A percentile compares a stretch with the other conserved stretches of the same genome.
These are phyloP conservation scores for Lasiosphaeris hirsuta DNA, from an alignment of 495 filamentous ascomycete genomes.

Conservation along the genomic window DNA sequence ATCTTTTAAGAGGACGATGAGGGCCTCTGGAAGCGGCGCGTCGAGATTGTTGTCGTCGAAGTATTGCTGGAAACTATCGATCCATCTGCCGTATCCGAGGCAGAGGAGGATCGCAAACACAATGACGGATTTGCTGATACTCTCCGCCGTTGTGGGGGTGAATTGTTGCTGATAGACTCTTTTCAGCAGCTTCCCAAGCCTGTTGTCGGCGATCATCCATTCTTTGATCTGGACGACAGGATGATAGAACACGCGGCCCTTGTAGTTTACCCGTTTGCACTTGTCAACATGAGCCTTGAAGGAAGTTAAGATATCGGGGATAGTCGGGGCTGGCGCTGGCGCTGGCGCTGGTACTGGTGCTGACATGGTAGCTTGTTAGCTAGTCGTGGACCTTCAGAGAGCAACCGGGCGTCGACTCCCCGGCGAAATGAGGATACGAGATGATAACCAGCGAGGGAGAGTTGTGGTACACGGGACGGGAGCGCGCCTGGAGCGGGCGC, in stretches of 20 bases:
- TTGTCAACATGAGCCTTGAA: conserved; percentile 5
- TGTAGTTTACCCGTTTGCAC: conserved; percentile 9
- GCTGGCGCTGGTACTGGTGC: background rate
- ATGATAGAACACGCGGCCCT: conserved; percentile 16
- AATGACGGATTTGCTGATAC: conserved; percentile 14
- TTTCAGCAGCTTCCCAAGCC: background rate
- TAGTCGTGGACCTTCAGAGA: no score
- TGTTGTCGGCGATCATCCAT: conserved; percentile 15
- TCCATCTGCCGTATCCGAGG: conserved; percentile 25
- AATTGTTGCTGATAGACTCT: background rate
- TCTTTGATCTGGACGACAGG: conserved; percentile 5
- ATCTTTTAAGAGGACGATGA: background rate
- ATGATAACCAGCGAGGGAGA: no score
- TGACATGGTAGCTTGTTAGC: background rate
- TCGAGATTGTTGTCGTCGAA: conserved; percentile 15
- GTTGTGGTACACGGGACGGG: no score
- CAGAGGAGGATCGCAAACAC: conserved; percentile 36
- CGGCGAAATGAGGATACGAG: no score
- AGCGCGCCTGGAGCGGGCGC: no score
- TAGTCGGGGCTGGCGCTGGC: background rate
- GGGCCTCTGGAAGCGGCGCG: background rate
- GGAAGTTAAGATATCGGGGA: background rate
- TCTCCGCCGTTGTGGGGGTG: background rate
- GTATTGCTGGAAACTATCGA: conserved; percentile 24
- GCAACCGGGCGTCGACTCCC: no score